Percentiles rank a stretch among this genome's conserved stretches.
Conservation (phyloP, 228 moss, liverwort and hornwort species). For the Sphagnum magellanicum region DNA sequence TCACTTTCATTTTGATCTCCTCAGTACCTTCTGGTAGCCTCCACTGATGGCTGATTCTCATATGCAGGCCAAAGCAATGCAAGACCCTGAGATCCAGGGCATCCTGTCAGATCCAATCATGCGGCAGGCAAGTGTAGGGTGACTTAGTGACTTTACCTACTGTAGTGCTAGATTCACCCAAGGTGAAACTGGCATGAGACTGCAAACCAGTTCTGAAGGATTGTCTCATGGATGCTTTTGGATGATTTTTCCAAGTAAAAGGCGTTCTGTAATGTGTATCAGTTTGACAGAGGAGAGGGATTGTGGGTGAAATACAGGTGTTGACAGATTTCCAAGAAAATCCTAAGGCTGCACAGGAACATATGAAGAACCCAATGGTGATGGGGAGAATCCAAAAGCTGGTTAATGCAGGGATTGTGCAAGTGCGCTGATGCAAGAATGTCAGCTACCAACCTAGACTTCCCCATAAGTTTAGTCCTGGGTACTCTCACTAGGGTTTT, state of each 20-base stretch:
- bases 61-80: conserved; percentile 85
- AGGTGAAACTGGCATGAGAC: neutral
- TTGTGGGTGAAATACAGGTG: conserved; percentile 38
- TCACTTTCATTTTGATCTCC: too few relatives aligned
- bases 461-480: too few relatives aligned
- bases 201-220: too few relatives aligned
- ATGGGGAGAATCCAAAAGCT: conserved; percentile 98
- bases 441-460: too few relatives aligned
- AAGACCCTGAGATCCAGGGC: conserved; percentile 93
- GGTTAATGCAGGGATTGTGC: conserved; percentile 96
- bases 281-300: neutral
- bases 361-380: conserved; percentile 97
- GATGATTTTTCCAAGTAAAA: too few relatives aligned
- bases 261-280: neutral
- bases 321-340: conserved; percentile 93
- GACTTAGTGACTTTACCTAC: neutral
- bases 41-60: neutral
- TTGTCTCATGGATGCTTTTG: too few relatives aligned
- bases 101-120: conserved; percentile 94
- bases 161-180: neutral
- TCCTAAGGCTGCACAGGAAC: conserved; percentile 91
- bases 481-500: too few relatives aligned
- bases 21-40: too few relatives aligned
- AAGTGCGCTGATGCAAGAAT: conserved; percentile 53
- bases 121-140: conserved; percentile 61